Percentiles rank a stretch among this genome's conserved stretches.
Evolutionary conservation across 2,329 filamentous ascomycete species (phyloP).

Genomic region (Talaromyces sp.): DNA sequence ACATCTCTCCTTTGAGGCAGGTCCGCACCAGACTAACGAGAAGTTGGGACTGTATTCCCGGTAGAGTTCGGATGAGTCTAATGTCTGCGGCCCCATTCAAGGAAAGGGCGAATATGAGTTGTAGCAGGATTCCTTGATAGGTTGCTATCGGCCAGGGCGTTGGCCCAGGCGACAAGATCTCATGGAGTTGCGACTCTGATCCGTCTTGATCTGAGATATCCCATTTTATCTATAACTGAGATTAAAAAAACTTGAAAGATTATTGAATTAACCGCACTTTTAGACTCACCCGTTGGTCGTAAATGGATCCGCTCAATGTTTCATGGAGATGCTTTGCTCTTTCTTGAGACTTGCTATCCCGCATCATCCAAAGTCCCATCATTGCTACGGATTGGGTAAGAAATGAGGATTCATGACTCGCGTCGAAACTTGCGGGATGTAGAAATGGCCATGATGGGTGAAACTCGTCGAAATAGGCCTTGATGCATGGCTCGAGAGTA

Average conservation of each 20-base stretch:
- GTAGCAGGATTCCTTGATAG: constrained; percentile 31
- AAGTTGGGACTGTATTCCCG: constrained; percentile 12
- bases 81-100: background rate
- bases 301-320: constrained; percentile 18
- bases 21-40: constrained; percentile 21
- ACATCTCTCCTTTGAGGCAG: constrained; percentile 24
- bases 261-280: background rate
- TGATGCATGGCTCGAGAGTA: constrained; percentile 5
- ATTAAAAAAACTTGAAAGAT: background rate
- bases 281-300: constrained; percentile 22
- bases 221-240: constrained; percentile 4
- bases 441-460: constrained; percentile 31
- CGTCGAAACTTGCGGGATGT: constrained; percentile 21
- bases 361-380: constrained; percentile 27
- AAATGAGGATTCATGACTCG: constrained; percentile 19
- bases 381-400: constrained; percentile 28
- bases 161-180: background rate
- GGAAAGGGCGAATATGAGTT: constrained; percentile 30
- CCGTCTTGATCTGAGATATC: constrained; percentile 1
- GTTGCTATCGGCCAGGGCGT: constrained; percentile 31
- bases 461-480: constrained; percentile 29
- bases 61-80: constrained; percentile 2
- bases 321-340: constrained; percentile 24
- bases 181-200: background rate
- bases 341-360: constrained; percentile 9